Base-by-base conservation (phyloP, 371 early-diverging fungal species). In the Syncephalis plumigaleata region DNA sequence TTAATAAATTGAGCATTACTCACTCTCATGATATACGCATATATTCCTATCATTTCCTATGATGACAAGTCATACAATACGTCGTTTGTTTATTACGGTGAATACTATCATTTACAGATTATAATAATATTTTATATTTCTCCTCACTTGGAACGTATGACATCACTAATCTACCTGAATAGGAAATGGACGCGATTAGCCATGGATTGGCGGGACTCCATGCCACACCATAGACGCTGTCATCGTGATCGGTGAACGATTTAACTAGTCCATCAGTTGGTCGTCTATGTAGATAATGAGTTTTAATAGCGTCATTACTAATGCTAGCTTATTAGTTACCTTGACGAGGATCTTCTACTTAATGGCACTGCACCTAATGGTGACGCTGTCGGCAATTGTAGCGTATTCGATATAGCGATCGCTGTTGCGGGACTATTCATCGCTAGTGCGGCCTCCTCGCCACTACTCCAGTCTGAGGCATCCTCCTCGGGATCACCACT, bases 121-220 rank as follows among this genome's bases (percentile, higher is more conserved):
- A 55, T 11, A 51, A 36, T 20, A 93, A 60, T 42, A 94, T 90
- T 52, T 80, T 86, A 56, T 90, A 91, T 58, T 91, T 91, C 57
- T 89, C 87, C 8, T 75, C 73, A 21, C 69, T 64, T 0, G 93
- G 95, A 3, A 93, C 93, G 47, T 74, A 66, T 55, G 83, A 88
- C 42, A 93, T 75, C 7, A 91, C 84, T 13, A 91, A 69, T 13
- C 90, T 74, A 1, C 95, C 95, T 53, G 89, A 91, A 55, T 84
- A 85, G 22, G 92, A 91, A 25, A 91, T 56, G 0, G 91, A 88
- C n/a, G 86, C 81, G 67, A 91, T 91, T 18, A 88, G 67, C 95
- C 95, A 94, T 1, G 90, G 87, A 57, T 91, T 90, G 0, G 78
- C 78, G 1, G 64, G 63, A 39, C 88, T 87, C 95, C 95, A 94